Base-by-base conservation (phyloP, 345 rosid genomes). In the Microcos paniculata region DNA sequence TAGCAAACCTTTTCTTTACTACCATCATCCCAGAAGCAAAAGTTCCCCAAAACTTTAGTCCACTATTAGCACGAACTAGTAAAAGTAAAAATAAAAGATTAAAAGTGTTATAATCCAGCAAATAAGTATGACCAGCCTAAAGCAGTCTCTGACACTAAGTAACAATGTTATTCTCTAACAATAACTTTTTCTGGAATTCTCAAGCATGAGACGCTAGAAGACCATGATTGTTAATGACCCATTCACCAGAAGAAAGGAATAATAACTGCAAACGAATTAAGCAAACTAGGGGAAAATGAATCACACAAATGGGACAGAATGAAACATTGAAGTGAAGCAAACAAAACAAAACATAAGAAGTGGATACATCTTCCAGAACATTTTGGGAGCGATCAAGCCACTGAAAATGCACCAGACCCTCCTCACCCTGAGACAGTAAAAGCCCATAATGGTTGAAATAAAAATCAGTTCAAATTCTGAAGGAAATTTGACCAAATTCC, bases 351-450 rank as follows among this genome's bases (percentile, higher is more conserved):
- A 56, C 53, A 62, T 49, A 49, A 42, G 12, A 48, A 70, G 57
- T 11, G 78, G 98, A 93, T 96, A 96, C 98, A 77, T 93, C 98
- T 88, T 96, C 97, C 11, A 93, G 82, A 24, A 46, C 87, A 84
- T 86, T 88, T 61, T 31, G 88, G 70, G 53, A 26, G 57, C 98
- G 93, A 87, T 93, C 99, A 77, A 93, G 87, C 99, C 99, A 96
- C 88, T 87, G 96, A 85, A 93, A 92, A 83, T 96, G 99, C 70
- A 87, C 73, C 76, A 93, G 84, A 8, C 99, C 98, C 84, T 96
- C 98, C 28, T 93, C 94, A 40, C 97, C 97, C 98, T 90, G 77
- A 56, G 31, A 82, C 6, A 68, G 11, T 67, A 35, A 35, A 69
- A 69, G 72, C 72, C 18, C 58, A 8, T 26, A 69, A 49, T 16